A percentile compares a stretch with the other conserved stretches of the same genome.
phyloP scores from a whole-genome alignment of 2,329 filamentous ascomycete species.

The Chaetomiaceae sp. region DNA sequence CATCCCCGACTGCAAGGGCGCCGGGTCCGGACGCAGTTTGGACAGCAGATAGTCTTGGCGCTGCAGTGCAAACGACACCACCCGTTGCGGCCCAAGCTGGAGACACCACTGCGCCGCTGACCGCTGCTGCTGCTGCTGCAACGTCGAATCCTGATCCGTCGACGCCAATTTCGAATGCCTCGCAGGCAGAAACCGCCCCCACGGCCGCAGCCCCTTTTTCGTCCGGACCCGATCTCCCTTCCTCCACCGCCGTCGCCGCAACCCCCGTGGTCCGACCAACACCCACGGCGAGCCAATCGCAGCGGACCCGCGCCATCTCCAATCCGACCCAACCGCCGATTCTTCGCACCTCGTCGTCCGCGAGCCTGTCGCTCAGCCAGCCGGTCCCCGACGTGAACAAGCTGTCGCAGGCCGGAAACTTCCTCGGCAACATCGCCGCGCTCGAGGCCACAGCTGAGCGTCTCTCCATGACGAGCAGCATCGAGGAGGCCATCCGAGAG shows the following conservation, averaged over 20 bases:
- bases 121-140: conserved; percentile 11
- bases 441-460: conserved; percentile 72
- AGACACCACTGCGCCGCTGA: conserved; percentile 11
- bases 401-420: conserved; percentile 56
- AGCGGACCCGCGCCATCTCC: conserved; percentile 20
- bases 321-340: conserved; percentile 37
- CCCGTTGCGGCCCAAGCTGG: conserved; percentile 11
- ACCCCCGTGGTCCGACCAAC: conserved; percentile 21
- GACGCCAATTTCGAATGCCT: neutral
- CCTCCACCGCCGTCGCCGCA: conserved; percentile 7
- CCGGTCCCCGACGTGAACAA: conserved; percentile 58
- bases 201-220: neutral
- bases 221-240: neutral
- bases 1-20: neutral
- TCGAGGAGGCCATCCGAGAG: conserved; percentile 71
- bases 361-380: conserved; percentile 46
- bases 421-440: conserved; percentile 63
- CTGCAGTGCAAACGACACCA: conserved; percentile 3
- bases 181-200: conserved; percentile 2
- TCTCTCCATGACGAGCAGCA: conserved; percentile 68
- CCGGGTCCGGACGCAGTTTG: neutral
- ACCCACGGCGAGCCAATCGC: conserved; percentile 9
- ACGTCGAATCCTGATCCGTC: conserved; percentile 8
- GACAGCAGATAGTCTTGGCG: conserved; percentile 13
- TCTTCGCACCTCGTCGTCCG: conserved; percentile 43